phyloP scores from a whole-genome alignment of 768 basidiomycete species.

The Lactarius pseudohatsudake region DNA sequence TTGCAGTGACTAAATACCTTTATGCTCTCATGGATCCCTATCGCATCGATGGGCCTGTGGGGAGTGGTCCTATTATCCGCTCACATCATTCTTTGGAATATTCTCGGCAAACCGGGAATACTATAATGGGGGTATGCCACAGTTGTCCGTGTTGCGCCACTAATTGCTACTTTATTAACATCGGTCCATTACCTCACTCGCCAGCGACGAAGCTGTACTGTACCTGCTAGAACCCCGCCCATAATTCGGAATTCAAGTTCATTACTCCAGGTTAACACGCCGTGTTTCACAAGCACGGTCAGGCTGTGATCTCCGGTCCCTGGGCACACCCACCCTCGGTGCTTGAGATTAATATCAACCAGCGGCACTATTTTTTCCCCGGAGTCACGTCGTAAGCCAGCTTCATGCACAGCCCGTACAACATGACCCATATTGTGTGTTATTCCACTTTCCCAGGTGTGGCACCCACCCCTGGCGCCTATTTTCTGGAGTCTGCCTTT shows the following conservation, averaged over 20 bases:
- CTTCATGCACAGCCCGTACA: neutral
- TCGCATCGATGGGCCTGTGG: constrained; percentile 10
- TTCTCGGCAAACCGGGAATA: constrained; percentile 4
- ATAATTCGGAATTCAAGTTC: neutral
- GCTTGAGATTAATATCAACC: neutral
- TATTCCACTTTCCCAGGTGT: neutral
- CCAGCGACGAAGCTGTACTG: constrained; percentile 11
- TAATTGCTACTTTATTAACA: constrained; percentile 17
- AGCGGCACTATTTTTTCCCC: neutral
- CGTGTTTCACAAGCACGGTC: neutral
- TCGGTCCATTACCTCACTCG: constrained; percentile 3
- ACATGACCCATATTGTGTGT: neutral
- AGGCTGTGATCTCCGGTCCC: neutral
- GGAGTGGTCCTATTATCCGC: neutral
- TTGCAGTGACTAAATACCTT: neutral
- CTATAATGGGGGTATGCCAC: constrained; percentile 8
- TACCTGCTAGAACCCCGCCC: neutral
- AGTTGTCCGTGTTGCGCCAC: constrained; percentile 14
- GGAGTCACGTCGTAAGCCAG: neutral
- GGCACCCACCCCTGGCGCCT: neutral
- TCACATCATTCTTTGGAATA: constrained; percentile 22
- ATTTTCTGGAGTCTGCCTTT: constrained; percentile 43
- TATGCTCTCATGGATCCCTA: neutral
- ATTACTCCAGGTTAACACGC: neutral
- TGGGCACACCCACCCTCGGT: neutral